phyloP scores from a whole-genome alignment of 2,329 filamentous ascomycete species.

The Cytospora chrysosperma region DNA sequence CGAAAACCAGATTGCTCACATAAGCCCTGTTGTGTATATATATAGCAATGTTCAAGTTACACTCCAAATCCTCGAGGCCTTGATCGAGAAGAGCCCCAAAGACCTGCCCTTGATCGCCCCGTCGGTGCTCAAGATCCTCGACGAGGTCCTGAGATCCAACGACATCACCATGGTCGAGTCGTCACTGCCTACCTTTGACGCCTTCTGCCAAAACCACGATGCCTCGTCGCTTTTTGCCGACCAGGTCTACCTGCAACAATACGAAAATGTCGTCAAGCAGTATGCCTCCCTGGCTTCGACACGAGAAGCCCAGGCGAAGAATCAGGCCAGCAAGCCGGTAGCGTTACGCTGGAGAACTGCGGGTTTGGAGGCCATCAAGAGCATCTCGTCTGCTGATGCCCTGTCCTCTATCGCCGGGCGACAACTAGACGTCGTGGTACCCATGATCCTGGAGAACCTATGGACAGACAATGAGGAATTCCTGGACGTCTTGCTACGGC shows the following conservation, averaged over 20 bases:
- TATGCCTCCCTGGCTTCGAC: constrained; percentile 81
- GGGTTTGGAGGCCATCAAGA: constrained; percentile 76
- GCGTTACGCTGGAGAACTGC: constrained; percentile 75
- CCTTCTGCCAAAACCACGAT: constrained; percentile 87
- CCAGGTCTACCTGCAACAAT: constrained; percentile 77
- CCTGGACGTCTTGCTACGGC: constrained; percentile 65
- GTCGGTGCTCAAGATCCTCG: constrained; percentile 81
- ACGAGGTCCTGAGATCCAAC: constrained; percentile 76
- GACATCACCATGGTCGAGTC: constrained; percentile 94
- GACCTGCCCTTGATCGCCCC: constrained; percentile 86
- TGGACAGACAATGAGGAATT: constrained; percentile 72
- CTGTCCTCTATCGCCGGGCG: constrained; percentile 72
- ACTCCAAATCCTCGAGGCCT: constrained; percentile 83
- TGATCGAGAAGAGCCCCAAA: constrained; percentile 90
- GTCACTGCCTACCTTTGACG: constrained; percentile 80
- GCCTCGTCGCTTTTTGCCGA: constrained; percentile 82
- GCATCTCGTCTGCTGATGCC: constrained; percentile 76
- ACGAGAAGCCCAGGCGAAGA: constrained; percentile 50
- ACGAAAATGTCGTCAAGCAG: constrained; percentile 74
- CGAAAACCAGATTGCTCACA: constrained; percentile 9
- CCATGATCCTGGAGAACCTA: constrained; percentile 82
- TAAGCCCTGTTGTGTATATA: neutral
- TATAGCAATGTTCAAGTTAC: constrained; percentile 93
- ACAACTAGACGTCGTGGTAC: constrained; percentile 76
- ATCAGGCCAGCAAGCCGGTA: constrained; percentile 65